Percentiles rank a stretch among this genome's conserved stretches.
phyloP scores from a whole-genome alignment of 192 early-diverging fungal species.

The Diversispora eburnea region DNA sequence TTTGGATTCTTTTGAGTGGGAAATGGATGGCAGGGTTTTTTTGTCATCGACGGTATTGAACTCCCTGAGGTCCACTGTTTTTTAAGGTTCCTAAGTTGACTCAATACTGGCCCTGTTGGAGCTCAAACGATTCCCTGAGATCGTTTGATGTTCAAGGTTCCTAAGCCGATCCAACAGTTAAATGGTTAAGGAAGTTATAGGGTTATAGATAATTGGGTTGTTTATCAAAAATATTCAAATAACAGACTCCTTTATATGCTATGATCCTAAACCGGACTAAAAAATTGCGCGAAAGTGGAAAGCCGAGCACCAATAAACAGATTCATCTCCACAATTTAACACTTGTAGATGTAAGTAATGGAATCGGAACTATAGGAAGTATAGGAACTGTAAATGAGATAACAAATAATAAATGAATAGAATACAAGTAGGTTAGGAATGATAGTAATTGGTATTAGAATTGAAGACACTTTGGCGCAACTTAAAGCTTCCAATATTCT shows the following conservation, averaged over 20 bases:
- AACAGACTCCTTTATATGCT: background rate
- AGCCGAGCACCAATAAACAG: background rate
- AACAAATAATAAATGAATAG: no score
- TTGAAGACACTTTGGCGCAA: no score
- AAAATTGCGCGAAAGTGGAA: slow-evolving; percentile 11
- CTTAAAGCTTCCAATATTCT: no score
- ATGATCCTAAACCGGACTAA: slow-evolving; percentile 6
- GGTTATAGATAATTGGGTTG: no score
- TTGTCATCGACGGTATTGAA: slow-evolving; percentile 18
- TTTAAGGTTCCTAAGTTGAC: slow-evolving; percentile 9
- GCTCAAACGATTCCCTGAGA: slow-evolving; percentile 8
- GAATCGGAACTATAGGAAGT: no score
- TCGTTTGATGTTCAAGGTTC: slow-evolving; percentile 21
- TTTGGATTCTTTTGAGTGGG: slow-evolving; percentile 13
- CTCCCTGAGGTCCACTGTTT: slow-evolving; percentile 14
- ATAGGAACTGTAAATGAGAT: no score
- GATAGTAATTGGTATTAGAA: no score
- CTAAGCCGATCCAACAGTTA: slow-evolving; percentile 21
- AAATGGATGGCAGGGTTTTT: slow-evolving; percentile 16
- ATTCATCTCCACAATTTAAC: no score
- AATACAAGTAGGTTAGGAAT: no score
- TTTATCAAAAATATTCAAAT: no score
- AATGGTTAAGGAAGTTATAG: background rate
- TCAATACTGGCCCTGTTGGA: slow-evolving; percentile 24
- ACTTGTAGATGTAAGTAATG: no score